Base-by-base conservation (phyloP, 345 rosid genomes). In the Moricandia arvensis region DNA sequence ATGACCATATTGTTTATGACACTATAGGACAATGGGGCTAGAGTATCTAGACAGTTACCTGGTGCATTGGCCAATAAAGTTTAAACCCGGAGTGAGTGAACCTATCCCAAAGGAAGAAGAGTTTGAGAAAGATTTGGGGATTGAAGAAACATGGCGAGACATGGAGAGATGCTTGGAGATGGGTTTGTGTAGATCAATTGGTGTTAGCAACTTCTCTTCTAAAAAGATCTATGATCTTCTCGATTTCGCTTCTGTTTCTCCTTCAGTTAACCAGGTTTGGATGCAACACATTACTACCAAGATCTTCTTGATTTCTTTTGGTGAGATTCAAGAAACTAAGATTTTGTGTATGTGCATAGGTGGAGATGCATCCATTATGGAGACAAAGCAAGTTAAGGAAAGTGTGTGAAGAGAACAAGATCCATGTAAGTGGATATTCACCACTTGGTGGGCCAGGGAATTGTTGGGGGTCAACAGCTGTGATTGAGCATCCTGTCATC, bases 311-410 rank as follows among this genome's bases (percentile, higher is more conserved):
- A 35, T 75, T 61, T 17, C 54, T 11, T 49, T 49, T 7, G 16
- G 4, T 4, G 7, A 29, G 2, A 18, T 38, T 76, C 10, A 24
- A 62, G 62, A 53, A 37, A 51, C 72, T 66, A 66, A 64, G 11
- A 24, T 26, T 29, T 31, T 51, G 7, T 18, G 10, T 35, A 5
- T 63, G 51, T 34, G 5, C 16, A 33, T 66, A 92, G 97, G 97
- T 91, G 82, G 98, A 93, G 80, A 93, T 91, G 98, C 98, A 93
- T 80, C 97, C 97, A 7, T 80, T 83, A 86, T 91, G 98, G 98
- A 88, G 88, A 81, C 97, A 91, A 83, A 77, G 75, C 63, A 88
- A 82, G 82, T 88, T 93, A 16, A 72, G 98, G 41, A 78, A 83
- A 62, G 84, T 82, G 7, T 93, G 98, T 58, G 80, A 69, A 8